Evolutionary conservation across 148 eudicot genomes (phyloP).

Genomic region (Cornus suecica): DNA sequence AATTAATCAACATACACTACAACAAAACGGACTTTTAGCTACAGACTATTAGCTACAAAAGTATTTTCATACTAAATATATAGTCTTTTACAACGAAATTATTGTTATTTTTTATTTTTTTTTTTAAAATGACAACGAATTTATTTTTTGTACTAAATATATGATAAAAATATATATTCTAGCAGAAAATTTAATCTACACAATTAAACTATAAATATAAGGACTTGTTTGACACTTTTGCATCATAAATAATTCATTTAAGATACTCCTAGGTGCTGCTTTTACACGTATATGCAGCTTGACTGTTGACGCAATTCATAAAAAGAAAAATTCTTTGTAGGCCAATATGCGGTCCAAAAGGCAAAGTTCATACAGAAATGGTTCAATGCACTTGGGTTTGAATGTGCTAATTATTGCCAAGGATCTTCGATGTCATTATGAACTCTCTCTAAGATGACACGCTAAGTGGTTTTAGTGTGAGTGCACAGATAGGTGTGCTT

Average conservation of each 20-base stretch:
- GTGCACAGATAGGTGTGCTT: too few relatives aligned
- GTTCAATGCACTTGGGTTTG: too few relatives aligned
- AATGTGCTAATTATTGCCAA: not conserved
- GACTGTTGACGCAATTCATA: not conserved
- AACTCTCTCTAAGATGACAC: not conserved
- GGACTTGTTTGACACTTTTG: not conserved
- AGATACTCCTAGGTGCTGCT: too few relatives aligned
- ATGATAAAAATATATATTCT: not conserved
- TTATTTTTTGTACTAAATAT: too few relatives aligned
- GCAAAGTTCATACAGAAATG: too few relatives aligned
- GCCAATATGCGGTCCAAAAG: too few relatives aligned
- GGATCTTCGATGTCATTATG: not conserved
- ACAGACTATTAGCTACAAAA: too few relatives aligned
- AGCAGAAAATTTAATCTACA: not conserved
- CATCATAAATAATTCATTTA: not conserved
- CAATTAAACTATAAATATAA: not conserved
- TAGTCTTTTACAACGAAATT: too few relatives aligned
- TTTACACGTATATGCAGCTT: not conserved
- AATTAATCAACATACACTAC: not conserved
- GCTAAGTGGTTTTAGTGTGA: not conserved
- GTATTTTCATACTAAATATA: too few relatives aligned
- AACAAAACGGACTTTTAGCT: too few relatives aligned
- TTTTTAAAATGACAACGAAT: too few relatives aligned
- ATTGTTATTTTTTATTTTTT: too few relatives aligned
- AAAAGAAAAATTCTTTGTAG: not conserved